phyloP scores from a whole-genome alignment of 768 basidiomycete genomes.

The Pluteus cervinus region DNA sequence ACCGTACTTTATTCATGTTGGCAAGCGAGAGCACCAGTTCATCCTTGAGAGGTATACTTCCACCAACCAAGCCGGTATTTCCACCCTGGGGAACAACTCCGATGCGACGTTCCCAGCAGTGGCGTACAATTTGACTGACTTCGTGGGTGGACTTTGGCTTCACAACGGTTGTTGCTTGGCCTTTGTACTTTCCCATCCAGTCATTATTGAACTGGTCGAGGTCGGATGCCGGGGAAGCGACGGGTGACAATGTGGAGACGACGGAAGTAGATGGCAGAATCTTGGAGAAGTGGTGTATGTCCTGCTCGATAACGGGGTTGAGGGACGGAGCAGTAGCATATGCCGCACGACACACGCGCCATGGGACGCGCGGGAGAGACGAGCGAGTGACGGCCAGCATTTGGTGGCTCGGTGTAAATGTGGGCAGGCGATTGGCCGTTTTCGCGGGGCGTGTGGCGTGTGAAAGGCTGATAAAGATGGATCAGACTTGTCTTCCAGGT shows the following conservation, averaged over 20 bases:
- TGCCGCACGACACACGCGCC: constrained; percentile 16
- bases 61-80: constrained; percentile 97
- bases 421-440: neutral
- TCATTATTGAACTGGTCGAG: constrained; percentile 80
- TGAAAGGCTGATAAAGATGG: too few species aligned
- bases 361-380: constrained; percentile 11
- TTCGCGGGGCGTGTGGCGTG: too few species aligned
- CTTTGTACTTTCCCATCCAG: constrained; percentile 95
- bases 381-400: constrained; percentile 14
- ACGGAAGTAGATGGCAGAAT: constrained; percentile 60
- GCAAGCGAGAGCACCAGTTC: constrained; percentile 83
- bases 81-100: constrained; percentile 97
- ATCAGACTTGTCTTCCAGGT: too few species aligned
- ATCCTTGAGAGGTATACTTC: constrained; percentile 82
- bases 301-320: constrained; percentile 46
- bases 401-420: constrained; percentile 6
- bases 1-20: constrained; percentile 77
- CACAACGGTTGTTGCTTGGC: constrained; percentile 78
- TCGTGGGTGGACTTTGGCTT: constrained; percentile 85
- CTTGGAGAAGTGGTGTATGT: constrained; percentile 62
- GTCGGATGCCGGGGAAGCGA: constrained; percentile 47
- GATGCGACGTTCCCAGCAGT: constrained; percentile 76
- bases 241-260: constrained; percentile 59
- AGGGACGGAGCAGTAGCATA: constrained; percentile 23
- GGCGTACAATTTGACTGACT: constrained; percentile 83